phyloP scores from a whole-genome alignment of 1,284 basidiomycete species.

The Cystobasidiaceae sp. region DNA sequence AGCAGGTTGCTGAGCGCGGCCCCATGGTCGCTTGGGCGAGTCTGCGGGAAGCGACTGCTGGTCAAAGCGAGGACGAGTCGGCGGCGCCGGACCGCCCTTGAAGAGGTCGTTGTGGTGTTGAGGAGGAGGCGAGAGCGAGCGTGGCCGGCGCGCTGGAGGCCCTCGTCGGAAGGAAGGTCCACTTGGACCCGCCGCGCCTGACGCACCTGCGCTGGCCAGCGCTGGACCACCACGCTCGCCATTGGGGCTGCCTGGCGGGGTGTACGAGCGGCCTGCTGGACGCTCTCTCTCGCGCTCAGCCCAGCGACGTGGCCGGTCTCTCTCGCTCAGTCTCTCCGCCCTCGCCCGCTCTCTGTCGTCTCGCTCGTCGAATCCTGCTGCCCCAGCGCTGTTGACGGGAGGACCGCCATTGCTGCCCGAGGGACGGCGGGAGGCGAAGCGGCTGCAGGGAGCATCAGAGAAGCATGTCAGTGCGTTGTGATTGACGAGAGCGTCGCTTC shows the following conservation, averaged over 20 bases:
- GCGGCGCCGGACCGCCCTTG: not conserved
- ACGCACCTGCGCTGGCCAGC: too few relatives aligned
- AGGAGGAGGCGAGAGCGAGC: conserved; percentile 2
- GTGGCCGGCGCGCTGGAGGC: too few relatives aligned
- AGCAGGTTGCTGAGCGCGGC: too few relatives aligned
- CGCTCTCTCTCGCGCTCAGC: not conserved
- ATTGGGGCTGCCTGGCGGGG: too few relatives aligned
- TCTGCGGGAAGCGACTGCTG: not conserved
- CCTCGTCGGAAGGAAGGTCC: too few relatives aligned
- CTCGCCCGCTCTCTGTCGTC: not conserved
- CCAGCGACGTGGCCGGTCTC: not conserved
- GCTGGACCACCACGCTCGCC: too few relatives aligned
- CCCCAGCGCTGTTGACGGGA: not conserved
- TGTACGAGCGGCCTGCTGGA: not conserved
- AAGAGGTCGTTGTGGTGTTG: not conserved
- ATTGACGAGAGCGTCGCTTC: not conserved
- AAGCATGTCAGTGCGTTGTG: not conserved
- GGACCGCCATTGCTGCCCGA: not conserved
- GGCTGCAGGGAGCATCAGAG: not conserved
- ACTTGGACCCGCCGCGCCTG: too few relatives aligned
- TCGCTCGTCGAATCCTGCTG: not conserved
- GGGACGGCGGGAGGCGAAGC: not conserved
- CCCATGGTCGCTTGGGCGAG: conserved; percentile 10
- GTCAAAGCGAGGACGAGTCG: not conserved
- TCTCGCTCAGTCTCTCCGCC: not conserved